A percentile compares a stretch with the other conserved stretches of the same genome.
Conservation (phyloP, 768 basidiomycete genomes). For the Lyophyllum decastes region DNA sequence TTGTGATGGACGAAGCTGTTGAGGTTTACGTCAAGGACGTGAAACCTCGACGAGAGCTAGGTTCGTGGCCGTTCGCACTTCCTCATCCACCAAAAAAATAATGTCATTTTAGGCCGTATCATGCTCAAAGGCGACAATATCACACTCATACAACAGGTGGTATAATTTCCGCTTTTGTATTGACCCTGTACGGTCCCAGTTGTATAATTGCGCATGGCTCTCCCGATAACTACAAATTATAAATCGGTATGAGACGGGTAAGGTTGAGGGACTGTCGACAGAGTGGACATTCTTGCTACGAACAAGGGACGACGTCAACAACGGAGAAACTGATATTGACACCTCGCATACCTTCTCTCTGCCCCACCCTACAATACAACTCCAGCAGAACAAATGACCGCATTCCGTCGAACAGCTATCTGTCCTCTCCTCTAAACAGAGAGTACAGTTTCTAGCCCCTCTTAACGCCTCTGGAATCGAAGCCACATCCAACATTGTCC, state of each 20-base stretch:
- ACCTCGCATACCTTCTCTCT: conserved; percentile 67
- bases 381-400: conserved; percentile 90
- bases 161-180: conserved; percentile 21
- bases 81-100: background rate
- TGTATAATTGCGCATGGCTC: conserved; percentile 15
- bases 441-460: conserved; percentile 71
- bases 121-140: conserved; percentile 98
- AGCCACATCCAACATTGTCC: conserved; percentile 63
- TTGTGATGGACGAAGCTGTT: conserved; percentile 90
- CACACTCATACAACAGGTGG: conserved; percentile 86
- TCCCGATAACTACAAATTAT: conserved; percentile 63
- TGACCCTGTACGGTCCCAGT: conserved; percentile 8
- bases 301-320: conserved; percentile 5
- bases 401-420: conserved; percentile 85
- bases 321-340: background rate
- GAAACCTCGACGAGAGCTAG: conserved; percentile 82
- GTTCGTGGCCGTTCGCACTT: conserved; percentile 42
- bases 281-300: conserved; percentile 81
- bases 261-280: conserved; percentile 79
- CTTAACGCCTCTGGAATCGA: conserved; percentile 53
- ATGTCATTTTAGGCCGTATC: conserved; percentile 71
- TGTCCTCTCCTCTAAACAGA: conserved; percentile 85
- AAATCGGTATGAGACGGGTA: conserved; percentile 72
- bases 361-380: conserved; percentile 86
- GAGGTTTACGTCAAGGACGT: conserved; percentile 92